Percentiles rank a stretch among this genome's conserved stretches.
Conservation (phyloP, 2,329 filamentous ascomycete species). For the Sordariomycetes sp. region DNA sequence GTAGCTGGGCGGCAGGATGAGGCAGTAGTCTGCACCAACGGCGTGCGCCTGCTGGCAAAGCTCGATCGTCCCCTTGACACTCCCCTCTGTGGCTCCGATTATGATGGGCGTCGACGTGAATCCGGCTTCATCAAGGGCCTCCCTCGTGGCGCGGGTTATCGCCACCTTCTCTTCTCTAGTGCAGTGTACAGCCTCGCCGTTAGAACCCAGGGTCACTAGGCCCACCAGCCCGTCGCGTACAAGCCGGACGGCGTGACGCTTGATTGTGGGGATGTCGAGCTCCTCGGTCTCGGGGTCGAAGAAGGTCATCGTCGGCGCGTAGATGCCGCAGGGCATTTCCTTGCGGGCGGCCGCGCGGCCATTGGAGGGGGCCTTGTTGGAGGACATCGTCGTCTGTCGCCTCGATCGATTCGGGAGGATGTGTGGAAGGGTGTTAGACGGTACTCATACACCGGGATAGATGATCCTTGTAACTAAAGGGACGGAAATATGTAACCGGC, state of each 20-base stretch:
- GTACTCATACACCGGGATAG: background rate
- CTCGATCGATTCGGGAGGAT: background rate
- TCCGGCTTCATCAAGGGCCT: conserved; percentile 70
- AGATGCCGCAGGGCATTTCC: conserved; percentile 68
- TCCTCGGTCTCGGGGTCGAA: conserved; percentile 77
- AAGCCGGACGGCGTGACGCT: conserved; percentile 68
- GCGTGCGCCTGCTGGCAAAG: conserved; percentile 52
- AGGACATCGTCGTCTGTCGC: conserved; percentile 8
- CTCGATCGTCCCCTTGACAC: conserved; percentile 67
- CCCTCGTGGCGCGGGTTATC: conserved; percentile 65
- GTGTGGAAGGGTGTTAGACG: background rate
- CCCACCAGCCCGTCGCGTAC: conserved; percentile 67
- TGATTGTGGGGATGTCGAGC: conserved; percentile 66
- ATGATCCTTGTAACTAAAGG: background rate
- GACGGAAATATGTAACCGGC: background rate
- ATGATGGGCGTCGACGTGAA: conserved; percentile 68
- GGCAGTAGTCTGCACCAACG: conserved; percentile 66
- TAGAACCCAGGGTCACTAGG: conserved; percentile 79
- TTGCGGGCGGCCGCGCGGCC: conserved; percentile 18
- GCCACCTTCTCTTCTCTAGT: conserved; percentile 63
- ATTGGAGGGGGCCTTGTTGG: conserved; percentile 8
- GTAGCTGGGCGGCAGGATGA: conserved; percentile 72
- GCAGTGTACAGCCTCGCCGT: conserved; percentile 80
- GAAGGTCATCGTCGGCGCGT: conserved; percentile 83
- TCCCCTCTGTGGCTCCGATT: conserved; percentile 69